These are phyloP conservation scores for Fusarium graminum DNA, from an alignment of 2,329 filamentous ascomycete genomes.

Conservation along the genomic window DNA sequence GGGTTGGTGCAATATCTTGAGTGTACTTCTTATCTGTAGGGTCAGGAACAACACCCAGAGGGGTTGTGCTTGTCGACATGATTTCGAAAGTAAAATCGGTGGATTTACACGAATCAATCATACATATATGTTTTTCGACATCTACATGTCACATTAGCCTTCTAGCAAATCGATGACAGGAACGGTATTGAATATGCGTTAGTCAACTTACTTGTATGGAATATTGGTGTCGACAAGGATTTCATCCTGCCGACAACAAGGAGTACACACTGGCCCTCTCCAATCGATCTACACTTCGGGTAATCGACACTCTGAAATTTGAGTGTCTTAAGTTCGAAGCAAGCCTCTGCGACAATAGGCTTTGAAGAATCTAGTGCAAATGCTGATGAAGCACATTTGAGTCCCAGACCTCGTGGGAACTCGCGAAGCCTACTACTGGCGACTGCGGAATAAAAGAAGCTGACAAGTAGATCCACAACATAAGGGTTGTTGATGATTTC, in stretches of 20 bases:
- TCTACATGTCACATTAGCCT: slow-evolving; percentile 26
- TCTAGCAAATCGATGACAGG: not conserved
- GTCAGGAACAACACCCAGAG: not conserved
- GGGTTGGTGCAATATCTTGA: slow-evolving; percentile 11
- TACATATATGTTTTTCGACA: slow-evolving; percentile 38
- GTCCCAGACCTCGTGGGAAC: slow-evolving; percentile 58
- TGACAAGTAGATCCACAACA: slow-evolving; percentile 86
- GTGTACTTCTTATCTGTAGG: not conserved
- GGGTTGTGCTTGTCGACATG: slow-evolving; percentile 13
- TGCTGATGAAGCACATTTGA: slow-evolving; percentile 51
- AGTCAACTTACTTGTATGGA: slow-evolving; percentile 28
- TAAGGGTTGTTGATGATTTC: slow-evolving; percentile 83
- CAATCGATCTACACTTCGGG: slow-evolving; percentile 29
- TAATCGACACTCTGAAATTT: slow-evolving; percentile 33
- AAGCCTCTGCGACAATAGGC: slow-evolving; percentile 26
- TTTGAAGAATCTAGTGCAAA: not conserved
- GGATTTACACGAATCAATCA: slow-evolving; percentile 23
- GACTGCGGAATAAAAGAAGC: slow-evolving; percentile 79
- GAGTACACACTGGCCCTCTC: slow-evolving; percentile 37
- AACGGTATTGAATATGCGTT: not conserved
- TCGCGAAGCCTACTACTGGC: slow-evolving; percentile 56
- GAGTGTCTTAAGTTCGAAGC: slow-evolving; percentile 30
- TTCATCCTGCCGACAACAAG: slow-evolving; percentile 20
- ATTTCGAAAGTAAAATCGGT: slow-evolving; percentile 32
- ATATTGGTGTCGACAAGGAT: slow-evolving; percentile 5